A percentile compares a stretch with the other conserved stretches of the same genome.
Conservation (phyloP, 2,329 filamentous ascomycete species). For the Sclerotinia spermophila region DNA sequence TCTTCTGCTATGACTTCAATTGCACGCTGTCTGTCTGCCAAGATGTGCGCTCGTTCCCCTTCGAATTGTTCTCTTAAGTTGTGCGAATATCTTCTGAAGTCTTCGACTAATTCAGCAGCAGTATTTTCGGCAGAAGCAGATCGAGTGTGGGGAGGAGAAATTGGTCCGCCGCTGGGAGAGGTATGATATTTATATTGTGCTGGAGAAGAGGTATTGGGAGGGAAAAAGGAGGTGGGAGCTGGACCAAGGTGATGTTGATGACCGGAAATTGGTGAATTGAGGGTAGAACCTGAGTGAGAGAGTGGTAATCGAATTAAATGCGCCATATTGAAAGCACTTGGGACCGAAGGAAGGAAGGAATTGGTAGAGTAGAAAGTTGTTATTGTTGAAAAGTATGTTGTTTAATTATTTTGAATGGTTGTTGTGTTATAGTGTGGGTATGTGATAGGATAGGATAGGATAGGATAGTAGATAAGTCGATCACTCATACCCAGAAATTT, state of each 20-base stretch:
- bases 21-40: conserved; percentile 32
- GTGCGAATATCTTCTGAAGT: conserved; percentile 35
- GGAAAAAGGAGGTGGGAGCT: neutral
- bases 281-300: conserved; percentile 15
- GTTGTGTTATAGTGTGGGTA: neutral
- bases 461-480: too few relatives aligned
- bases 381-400: conserved; percentile 21
- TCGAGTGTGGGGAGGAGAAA: conserved; percentile 36
- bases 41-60: conserved; percentile 36
- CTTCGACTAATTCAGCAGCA: conserved; percentile 31
- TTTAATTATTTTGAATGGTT: neutral
- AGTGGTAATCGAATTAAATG: conserved; percentile 15
- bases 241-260: conserved; percentile 10
- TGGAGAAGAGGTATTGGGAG: conserved; percentile 3
- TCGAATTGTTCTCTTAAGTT: conserved; percentile 34
- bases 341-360: conserved; percentile 31
- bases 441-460: too few relatives aligned
- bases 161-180: conserved; percentile 22
- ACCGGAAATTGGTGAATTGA: conserved; percentile 22
- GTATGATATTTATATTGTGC: conserved; percentile 19
- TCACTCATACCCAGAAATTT: neutral
- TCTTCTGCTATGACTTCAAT: conserved; percentile 38
- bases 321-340: conserved; percentile 28
- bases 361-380: conserved; percentile 25
- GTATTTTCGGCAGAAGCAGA: conserved; percentile 32